A percentile compares a stretch with the other conserved stretches of the same genome.
phyloP scores from a whole-genome alignment of 176 grass and related monocot species.

The Neostapfia colusana region DNA sequence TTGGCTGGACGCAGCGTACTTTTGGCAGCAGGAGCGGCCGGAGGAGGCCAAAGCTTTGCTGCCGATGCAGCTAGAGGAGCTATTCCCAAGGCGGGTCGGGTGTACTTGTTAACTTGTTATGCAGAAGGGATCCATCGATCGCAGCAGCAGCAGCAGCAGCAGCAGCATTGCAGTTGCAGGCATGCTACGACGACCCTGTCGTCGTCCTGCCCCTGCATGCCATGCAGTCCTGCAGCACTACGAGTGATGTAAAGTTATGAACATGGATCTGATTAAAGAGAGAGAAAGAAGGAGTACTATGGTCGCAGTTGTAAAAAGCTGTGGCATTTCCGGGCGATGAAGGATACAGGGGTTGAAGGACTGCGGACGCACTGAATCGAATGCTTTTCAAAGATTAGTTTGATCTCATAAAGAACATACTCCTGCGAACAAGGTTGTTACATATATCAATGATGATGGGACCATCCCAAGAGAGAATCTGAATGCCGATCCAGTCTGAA shows the following conservation, averaged over 20 bases:
- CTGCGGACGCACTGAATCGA: constrained; percentile 76
- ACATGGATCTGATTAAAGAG: constrained; percentile 18
- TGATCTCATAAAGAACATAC: background rate
- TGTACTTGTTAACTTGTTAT: constrained; percentile 8
- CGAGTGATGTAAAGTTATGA: background rate
- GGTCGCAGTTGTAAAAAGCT: constrained; percentile 34
- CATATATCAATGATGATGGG: background rate
- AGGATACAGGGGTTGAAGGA: background rate
- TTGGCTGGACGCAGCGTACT: background rate
- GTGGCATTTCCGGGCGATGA: constrained; percentile 25
- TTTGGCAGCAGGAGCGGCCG: background rate
- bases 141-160: background rate
- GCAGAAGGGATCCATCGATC: background rate
- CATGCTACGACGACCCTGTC: background rate
- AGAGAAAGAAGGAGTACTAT: background rate
- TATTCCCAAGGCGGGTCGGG: constrained; percentile 23
- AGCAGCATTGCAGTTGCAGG: background rate
- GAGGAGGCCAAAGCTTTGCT: background rate
- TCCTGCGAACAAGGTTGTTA: background rate
- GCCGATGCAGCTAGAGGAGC: background rate
- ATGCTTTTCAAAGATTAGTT: no score
- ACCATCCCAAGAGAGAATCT: background rate
- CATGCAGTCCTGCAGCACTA: background rate
- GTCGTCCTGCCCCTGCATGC: background rate
- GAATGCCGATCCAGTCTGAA: no score